Base-by-base conservation (phyloP, 805 yeast species). In the Saturnispora zaruensis region DNA sequence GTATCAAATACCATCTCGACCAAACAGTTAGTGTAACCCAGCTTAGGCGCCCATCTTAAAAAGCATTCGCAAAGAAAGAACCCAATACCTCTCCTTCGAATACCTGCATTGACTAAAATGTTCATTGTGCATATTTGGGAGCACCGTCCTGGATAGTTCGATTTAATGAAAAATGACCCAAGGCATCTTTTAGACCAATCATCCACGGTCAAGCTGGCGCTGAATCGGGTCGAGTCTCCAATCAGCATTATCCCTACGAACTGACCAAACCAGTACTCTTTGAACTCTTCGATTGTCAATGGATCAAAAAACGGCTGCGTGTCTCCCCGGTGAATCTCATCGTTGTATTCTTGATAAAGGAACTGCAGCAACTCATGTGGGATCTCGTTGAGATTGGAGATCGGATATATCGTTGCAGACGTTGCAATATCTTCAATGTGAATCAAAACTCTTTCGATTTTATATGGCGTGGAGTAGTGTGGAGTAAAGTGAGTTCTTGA, bases 161-260 rank as follows among this genome's bases (percentile, higher is more conserved):
- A 93, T 55, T 84, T 84, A 53, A 91, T 75, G 62, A 76, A 82
- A 61, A 91, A 89, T 1, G 90, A 77, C 0, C 98, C 99, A 44
- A 93, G 71, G 63, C 97, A 91, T 62, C 84, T 90, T 58, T 86
- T 87, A 53, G 89, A 95, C 96, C 98, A 90, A 61, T 84, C 88
- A 46, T 83, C 77, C 26, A 57, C 56, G 4, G 59, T 50, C 38
- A 59, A 53, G 34, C 73, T 63, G 9, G 74, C 71, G 48, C 71
- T 74, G 16, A 77, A 64, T 5, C 63, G 55, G 0, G 78, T 70
- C 0, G 71, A 74, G 60, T 86, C 93, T 3, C 97, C 97, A n/a
- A 88, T 70, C 51, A 70, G 81, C 87, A 74, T 81, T 20, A 78
- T 78, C 28, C 87, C 96, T 1, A 86, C 87, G 66, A 87, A 84